Conservation (phyloP, 352 stramenopile genomes). For the Globisporangium cystogenes region DNA sequence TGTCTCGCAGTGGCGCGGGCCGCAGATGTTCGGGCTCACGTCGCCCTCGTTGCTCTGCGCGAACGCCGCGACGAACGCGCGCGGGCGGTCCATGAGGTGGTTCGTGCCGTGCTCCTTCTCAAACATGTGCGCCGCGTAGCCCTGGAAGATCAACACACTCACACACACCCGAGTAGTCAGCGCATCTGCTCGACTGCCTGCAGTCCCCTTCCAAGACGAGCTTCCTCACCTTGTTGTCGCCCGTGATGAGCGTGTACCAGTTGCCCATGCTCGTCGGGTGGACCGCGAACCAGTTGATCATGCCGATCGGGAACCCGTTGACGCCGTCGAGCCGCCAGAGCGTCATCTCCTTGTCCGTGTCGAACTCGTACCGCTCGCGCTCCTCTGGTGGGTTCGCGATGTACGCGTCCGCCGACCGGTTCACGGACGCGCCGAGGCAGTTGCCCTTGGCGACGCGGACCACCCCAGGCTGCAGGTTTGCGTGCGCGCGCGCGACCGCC, state of each 20-base stretch:
- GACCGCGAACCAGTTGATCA: slow-evolving; percentile 94
- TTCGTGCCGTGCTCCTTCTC: slow-evolving; percentile 79
- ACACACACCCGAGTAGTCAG: background rate
- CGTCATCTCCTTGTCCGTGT: slow-evolving; percentile 93
- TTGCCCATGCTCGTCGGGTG: slow-evolving; percentile 93
- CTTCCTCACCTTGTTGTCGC: slow-evolving; percentile 87
- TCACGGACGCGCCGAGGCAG: slow-evolving; percentile 82
- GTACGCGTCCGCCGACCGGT: slow-evolving; percentile 88
- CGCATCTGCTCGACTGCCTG: too few relatives aligned
- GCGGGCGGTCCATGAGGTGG: slow-evolving; percentile 72
- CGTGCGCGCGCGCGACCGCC: slow-evolving; percentile 71
- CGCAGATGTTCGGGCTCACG: slow-evolving; percentile 90
- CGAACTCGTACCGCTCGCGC: slow-evolving; percentile 62
- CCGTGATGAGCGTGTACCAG: slow-evolving; percentile 91
- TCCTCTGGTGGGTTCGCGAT: slow-evolving; percentile 83
- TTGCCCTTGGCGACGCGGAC: slow-evolving; percentile 57
- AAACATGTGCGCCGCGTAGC: slow-evolving; percentile 86
- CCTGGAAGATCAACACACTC: slow-evolving; percentile 15
- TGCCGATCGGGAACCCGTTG: slow-evolving; percentile 79
- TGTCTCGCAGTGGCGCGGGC: slow-evolving; percentile 50
- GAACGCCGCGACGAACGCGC: slow-evolving; percentile 90
- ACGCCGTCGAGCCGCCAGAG: slow-evolving; percentile 83
- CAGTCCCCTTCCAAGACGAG: too few relatives aligned
- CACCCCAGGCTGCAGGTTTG: slow-evolving; percentile 60
- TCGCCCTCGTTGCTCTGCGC: slow-evolving; percentile 92